These are phyloP conservation scores for Helianthus annuus DNA, from an alignment of 129 eudicot species.

Conservation along the genomic window DNA sequence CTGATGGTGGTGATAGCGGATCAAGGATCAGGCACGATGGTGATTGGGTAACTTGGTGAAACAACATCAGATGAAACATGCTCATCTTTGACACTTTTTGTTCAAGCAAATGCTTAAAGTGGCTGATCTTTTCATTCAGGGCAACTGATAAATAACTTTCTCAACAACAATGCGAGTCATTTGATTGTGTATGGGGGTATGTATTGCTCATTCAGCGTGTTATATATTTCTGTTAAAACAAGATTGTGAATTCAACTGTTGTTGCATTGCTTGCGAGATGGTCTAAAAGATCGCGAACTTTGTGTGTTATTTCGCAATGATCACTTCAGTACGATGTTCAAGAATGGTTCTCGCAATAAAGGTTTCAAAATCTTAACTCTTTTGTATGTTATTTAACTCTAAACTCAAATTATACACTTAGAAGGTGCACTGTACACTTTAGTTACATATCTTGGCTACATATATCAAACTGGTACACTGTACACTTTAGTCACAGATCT, in stretches of 20 bases:
- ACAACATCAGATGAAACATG: too few relatives aligned
- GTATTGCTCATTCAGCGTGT: constrained; percentile 15
- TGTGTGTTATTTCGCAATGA: constrained; percentile 93
- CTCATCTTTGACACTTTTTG: not conserved
- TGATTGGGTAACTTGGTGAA: constrained; percentile 36
- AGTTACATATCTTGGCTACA: constrained; percentile 87
- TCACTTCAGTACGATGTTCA: constrained; percentile 97
- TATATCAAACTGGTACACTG: constrained; percentile 72
- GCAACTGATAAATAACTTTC: constrained; percentile 57
- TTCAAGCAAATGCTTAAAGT: too few relatives aligned
- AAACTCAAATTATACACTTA: constrained; percentile 40
- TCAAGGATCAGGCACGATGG: constrained; percentile 15
- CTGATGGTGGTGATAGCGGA: constrained; percentile 30
- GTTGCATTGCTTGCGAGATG: constrained; percentile 55
- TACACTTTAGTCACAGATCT: constrained; percentile 86
- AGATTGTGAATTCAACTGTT: constrained; percentile 8
- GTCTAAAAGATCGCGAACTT: constrained; percentile 71
- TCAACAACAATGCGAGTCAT: constrained; percentile 75
- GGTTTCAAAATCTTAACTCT: constrained; percentile 1
- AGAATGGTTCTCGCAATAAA: constrained; percentile 49
- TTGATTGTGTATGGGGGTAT: constrained; percentile 91
- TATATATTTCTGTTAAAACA: constrained; percentile 13
- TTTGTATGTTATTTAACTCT: constrained; percentile 12
- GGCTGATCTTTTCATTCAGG: constrained; percentile 31
- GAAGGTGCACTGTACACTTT: constrained; percentile 72